Evolutionary conservation across 202 grass and related monocot genomes (phyloP), one percentile per base, ranked within the genome.

Genomic region (Elaeis oleifera): DNA sequence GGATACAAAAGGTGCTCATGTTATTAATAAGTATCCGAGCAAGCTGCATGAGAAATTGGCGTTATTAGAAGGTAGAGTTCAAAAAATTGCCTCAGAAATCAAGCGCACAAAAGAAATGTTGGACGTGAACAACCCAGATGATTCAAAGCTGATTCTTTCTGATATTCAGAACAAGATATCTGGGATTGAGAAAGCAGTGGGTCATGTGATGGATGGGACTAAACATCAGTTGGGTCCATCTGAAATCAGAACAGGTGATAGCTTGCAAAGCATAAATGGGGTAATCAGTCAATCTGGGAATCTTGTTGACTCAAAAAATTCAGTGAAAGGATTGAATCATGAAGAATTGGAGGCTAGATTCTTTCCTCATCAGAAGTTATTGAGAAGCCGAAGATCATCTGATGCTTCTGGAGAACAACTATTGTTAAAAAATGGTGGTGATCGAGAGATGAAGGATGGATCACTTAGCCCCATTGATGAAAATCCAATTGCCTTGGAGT

Each of bases 51-150:
- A 97, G 62, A 97, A 97, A 61, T 50, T 92, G 25, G 88, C 92
- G 21, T 67, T 80, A 1, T 31, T 97, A 64, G 92, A 97, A 82
- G 88, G 84, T 25, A 87, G 84, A 63, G 88, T 97, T 74, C 92
- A 89, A 77, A 92, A 89, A 74, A 97, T 97, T 75, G 92, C 92
- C 36, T 85, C 92, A 1, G 88, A 97, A 44, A 97, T 97, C 65
- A 89, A 86, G 68, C 76, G 84, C 54, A 97, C 92, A n/a, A 97
- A 97, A 59, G 92, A 89, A 62, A 86, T 92, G 72, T 66, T 97
- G 55, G 92, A 97, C 63, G 78, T 74, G 26, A 83, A 83, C 72
- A 91, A 97, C 31, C 84, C 84, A 0, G 88, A 97, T 25, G 84
- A 97, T 65, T 86, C 88, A 50, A 97, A 88, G 62, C 82, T 89